Conservation (phyloP, 2,329 filamentous ascomycete species). For the Arthrobotrys musiformis region DNA sequence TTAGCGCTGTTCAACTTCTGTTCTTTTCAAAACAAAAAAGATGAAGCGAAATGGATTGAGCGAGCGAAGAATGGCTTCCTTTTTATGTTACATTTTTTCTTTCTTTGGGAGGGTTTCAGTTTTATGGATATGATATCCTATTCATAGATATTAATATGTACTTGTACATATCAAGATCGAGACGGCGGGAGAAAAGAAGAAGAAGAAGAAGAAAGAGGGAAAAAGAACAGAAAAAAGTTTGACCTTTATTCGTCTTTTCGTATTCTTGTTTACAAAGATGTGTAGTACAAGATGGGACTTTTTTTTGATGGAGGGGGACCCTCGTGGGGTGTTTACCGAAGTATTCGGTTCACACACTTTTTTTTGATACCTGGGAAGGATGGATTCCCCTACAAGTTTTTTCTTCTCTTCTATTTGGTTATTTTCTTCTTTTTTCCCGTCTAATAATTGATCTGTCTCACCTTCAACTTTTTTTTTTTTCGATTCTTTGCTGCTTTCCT, state of each 20-base stretch:
- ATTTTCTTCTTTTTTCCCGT: neutral
- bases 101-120: neutral
- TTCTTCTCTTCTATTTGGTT: neutral
- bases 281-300: slow-evolving; percentile 1
- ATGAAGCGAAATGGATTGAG: slow-evolving; percentile 19
- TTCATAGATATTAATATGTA: slow-evolving; percentile 14
- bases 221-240: neutral
- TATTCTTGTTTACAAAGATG: slow-evolving; percentile 12
- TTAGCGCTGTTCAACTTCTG: slow-evolving; percentile 6
- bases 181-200: neutral
- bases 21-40: slow-evolving; percentile 9
- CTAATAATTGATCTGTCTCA: slow-evolving; percentile 16
- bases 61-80: slow-evolving; percentile 5
- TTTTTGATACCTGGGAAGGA: neutral
- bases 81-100: too few relatives aligned
- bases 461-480: neutral
- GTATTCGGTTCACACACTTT: neutral
- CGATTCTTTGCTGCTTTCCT: neutral
- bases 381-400: too few relatives aligned
- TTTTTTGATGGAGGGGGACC: neutral
- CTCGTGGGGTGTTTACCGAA: neutral
- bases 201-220: neutral
- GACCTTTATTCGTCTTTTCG: slow-evolving; percentile 4
- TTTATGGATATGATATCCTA: slow-evolving; percentile 9
- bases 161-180: slow-evolving; percentile 6